A percentile compares a stretch with the other conserved stretches of the same genome.
Conservation (phyloP, 2,329 filamentous ascomycete genomes). For the Aspergillus pseudoglaucus region DNA sequence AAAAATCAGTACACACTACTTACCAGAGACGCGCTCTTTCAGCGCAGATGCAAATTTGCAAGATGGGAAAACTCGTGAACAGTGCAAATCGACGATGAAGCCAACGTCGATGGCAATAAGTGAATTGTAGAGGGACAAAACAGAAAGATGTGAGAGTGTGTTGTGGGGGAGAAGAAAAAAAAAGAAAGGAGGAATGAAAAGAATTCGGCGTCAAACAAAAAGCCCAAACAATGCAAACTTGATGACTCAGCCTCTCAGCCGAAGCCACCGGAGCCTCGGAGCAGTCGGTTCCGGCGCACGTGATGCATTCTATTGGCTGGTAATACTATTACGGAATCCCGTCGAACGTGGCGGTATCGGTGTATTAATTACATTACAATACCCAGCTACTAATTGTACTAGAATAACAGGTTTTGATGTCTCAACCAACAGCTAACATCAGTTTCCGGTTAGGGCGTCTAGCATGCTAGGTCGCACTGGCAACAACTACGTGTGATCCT, state of each 20-base stretch:
- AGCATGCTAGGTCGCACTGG: too few relatives aligned
- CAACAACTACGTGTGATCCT: too few relatives aligned
- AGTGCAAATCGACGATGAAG: constrained; percentile 8
- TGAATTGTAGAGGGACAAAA: not conserved
- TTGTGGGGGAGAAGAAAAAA: not conserved
- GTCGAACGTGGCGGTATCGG: too few relatives aligned
- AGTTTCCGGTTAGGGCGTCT: too few relatives aligned
- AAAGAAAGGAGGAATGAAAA: not conserved
- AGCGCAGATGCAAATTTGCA: constrained; percentile 6
- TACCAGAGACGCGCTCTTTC: constrained; percentile 10
- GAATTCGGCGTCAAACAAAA: constrained; percentile 1
- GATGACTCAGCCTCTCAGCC: constrained; percentile 5
- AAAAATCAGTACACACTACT: constrained; percentile 8
- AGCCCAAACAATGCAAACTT: not conserved
- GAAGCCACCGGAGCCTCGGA: not conserved
- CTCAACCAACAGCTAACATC: too few relatives aligned
- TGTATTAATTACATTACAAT: too few relatives aligned
- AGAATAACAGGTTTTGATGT: too few relatives aligned
- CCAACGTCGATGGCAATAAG: constrained; percentile 8
- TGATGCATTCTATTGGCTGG: not conserved
- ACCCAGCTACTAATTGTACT: too few relatives aligned
- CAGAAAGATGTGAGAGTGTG: not conserved
- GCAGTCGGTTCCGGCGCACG: not conserved
- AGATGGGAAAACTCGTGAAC: constrained; percentile 6
- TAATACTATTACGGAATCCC: not conserved